A percentile compares a stretch with the other conserved stretches of the same genome.
Evolutionary conservation across 441 rosid species (phyloP).

Genomic region (Bruguiera hainesii): DNA sequence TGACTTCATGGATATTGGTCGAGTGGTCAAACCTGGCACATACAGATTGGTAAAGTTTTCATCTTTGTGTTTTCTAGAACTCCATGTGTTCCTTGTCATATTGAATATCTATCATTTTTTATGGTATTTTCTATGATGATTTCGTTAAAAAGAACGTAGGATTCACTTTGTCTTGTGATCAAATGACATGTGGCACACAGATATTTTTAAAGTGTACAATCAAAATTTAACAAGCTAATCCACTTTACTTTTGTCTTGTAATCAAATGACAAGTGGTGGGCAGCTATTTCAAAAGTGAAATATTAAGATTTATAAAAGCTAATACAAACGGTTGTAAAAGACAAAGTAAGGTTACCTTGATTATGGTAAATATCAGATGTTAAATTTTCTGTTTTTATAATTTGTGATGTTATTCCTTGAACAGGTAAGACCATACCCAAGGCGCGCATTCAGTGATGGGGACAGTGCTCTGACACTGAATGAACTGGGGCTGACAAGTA

Average conservation of each 20-base stretch:
- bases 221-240: no score
- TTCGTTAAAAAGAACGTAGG: not conserved
- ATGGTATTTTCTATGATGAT: no score
- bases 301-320: no score
- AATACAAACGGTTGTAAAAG: no score
- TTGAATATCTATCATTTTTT: no score
- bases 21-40: slow-evolving; percentile 79
- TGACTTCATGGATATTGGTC: slow-evolving; percentile 84
- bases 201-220: no score
- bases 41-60: slow-evolving; percentile 71
- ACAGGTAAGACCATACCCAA: slow-evolving; percentile 98
- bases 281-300: no score
- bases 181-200: no score
- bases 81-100: not conserved
- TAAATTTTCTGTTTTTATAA: not conserved
- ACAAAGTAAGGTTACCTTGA: not conserved
- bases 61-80: not conserved
- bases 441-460: slow-evolving; percentile 80
- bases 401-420: slow-evolving; percentile 13
- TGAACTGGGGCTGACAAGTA: slow-evolving; percentile 87
- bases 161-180: not conserved
- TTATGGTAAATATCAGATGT: not conserved
- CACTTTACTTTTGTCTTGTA: no score
- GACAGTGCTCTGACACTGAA: slow-evolving; percentile 59
- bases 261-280: no score